Conservation (phyloP, 495 filamentous ascomycete species). For the Diplogelasinospora grovesii region DNA sequence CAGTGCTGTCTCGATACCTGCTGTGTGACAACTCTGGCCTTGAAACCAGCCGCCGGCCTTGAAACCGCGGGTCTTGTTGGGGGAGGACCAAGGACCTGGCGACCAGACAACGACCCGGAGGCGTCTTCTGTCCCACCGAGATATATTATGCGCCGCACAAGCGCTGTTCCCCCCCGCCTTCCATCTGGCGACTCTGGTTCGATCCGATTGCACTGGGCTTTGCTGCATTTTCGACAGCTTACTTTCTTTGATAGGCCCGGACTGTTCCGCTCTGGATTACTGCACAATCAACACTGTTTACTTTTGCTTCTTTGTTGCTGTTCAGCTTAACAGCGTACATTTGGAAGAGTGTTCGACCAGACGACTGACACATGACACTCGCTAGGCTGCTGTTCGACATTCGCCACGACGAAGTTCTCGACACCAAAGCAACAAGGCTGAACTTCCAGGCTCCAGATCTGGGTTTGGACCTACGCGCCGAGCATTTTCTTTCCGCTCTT, state of each 20-base stretch:
- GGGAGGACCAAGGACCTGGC: slow-evolving; percentile 10
- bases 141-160: slow-evolving; percentile 22
- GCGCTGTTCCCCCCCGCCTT: slow-evolving; percentile 11
- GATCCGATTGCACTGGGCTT: no score
- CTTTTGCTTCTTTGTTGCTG: no score
- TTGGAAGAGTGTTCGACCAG: no score
- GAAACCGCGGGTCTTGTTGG: slow-evolving; percentile 9
- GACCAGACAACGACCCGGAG: slow-evolving; percentile 1
- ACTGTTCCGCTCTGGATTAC: no score
- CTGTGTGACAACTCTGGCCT: slow-evolving; percentile 14
- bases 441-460: slow-evolving; percentile 1
- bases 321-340: no score
- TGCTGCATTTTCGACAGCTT: no score
- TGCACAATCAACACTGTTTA: no score
- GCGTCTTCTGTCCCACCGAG: background rate
- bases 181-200: no score
- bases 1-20: slow-evolving; percentile 9
- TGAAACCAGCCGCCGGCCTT: slow-evolving; percentile 16
- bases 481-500: slow-evolving; percentile 4
- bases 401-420: slow-evolving; percentile 16
- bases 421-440: slow-evolving; percentile 6
- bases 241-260: no score
- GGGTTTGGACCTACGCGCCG: slow-evolving; percentile 3
- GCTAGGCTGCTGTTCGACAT: slow-evolving; percentile 23
- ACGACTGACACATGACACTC: slow-evolving; percentile 26